phyloP scores from a whole-genome alignment of 352 stramenopile genomes.

The Pythium monospermum region DNA sequence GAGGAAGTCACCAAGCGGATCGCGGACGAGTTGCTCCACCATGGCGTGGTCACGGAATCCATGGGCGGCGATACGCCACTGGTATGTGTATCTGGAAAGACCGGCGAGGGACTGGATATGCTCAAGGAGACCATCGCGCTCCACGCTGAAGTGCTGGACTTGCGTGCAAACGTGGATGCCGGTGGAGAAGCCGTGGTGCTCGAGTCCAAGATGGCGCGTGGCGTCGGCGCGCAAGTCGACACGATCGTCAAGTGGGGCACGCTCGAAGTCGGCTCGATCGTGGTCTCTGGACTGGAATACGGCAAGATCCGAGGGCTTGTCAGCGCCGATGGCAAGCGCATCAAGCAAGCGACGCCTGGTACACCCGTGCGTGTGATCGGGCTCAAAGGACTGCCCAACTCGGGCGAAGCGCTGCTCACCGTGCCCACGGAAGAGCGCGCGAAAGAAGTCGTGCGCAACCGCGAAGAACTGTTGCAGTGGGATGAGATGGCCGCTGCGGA shows the following conservation, averaged over 20 bases:
- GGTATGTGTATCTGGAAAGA: slow-evolving; percentile 96
- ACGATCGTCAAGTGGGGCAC: slow-evolving; percentile 96
- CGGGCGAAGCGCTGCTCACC: slow-evolving; percentile 69
- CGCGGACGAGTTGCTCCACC: slow-evolving; percentile 85
- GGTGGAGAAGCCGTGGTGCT: slow-evolving; percentile 94
- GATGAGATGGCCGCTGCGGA: slow-evolving; percentile 60
- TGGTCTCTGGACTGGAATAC: slow-evolving; percentile 94
- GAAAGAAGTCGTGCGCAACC: slow-evolving; percentile 72
- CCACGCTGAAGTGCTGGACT: slow-evolving; percentile 94
- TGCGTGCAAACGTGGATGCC: slow-evolving; percentile 89
- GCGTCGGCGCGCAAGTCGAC: slow-evolving; percentile 93
- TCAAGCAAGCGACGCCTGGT: slow-evolving; percentile 89
- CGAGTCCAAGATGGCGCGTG: slow-evolving; percentile 93
- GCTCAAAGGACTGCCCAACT: slow-evolving; percentile 79
- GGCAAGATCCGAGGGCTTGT: slow-evolving; percentile 88
- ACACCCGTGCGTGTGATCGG: slow-evolving; percentile 88
- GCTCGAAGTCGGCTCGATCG: slow-evolving; percentile 91
- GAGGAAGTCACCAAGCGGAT: slow-evolving; percentile 63
- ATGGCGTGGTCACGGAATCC: slow-evolving; percentile 93
- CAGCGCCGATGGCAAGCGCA: slow-evolving; percentile 63
- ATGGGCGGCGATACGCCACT: slow-evolving; percentile 92
- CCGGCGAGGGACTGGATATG: slow-evolving; percentile 90
- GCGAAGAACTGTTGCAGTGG: slow-evolving; percentile 70
- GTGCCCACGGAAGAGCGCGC: slow-evolving; percentile 71
- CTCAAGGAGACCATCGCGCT: slow-evolving; percentile 97